A percentile compares a stretch with the other conserved stretches of the same genome.
These are phyloP conservation scores for Mycena polygramma DNA, from an alignment of 768 basidiomycete genomes.

Conservation along the genomic window DNA sequence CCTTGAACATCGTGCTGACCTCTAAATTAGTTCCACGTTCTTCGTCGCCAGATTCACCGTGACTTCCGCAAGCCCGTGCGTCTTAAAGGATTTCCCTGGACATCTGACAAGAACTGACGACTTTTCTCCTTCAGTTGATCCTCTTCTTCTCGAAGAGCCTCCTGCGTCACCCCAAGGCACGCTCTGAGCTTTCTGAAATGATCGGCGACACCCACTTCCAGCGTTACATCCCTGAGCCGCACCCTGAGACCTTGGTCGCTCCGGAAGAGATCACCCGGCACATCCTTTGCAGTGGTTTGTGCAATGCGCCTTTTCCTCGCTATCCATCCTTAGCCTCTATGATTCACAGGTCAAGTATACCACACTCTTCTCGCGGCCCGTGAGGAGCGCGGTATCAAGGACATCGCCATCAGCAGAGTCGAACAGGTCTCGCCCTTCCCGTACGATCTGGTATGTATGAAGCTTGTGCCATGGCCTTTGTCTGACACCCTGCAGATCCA, in stretches of 20 bases:
- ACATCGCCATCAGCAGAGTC: conserved; percentile 93
- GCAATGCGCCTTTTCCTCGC: not conserved
- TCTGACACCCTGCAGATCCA: conserved; percentile 69
- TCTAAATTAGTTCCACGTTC: conserved; percentile 85
- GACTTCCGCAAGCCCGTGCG: conserved; percentile 97
- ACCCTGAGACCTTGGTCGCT: conserved; percentile 76
- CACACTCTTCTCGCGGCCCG: conserved; percentile 90
- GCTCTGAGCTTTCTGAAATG: conserved; percentile 91
- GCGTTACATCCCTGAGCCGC: conserved; percentile 91
- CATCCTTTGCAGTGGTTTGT: conserved; percentile 85
- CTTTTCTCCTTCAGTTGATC: conserved; percentile 69
- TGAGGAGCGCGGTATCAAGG: conserved; percentile 90
- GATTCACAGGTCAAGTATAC: conserved; percentile 89
- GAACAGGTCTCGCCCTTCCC: conserved; percentile 99
- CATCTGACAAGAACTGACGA: conserved; percentile 6
- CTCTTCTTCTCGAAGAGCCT: conserved; percentile 98
- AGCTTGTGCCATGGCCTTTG: conserved; percentile 7
- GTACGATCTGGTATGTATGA: conserved; percentile 83
- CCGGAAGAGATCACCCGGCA: conserved; percentile 93
- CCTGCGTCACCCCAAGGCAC: conserved; percentile 93
- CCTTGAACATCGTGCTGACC: conserved; percentile 10
- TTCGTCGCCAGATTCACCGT: conserved; percentile 96
- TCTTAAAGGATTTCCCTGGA: not conserved
- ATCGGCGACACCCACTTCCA: conserved; percentile 90
- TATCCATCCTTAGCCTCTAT: conserved; percentile 9